These are phyloP conservation scores for Murraya koenigii DNA, from an alignment of 345 rosid genomes.

Conservation along the genomic window DNA sequence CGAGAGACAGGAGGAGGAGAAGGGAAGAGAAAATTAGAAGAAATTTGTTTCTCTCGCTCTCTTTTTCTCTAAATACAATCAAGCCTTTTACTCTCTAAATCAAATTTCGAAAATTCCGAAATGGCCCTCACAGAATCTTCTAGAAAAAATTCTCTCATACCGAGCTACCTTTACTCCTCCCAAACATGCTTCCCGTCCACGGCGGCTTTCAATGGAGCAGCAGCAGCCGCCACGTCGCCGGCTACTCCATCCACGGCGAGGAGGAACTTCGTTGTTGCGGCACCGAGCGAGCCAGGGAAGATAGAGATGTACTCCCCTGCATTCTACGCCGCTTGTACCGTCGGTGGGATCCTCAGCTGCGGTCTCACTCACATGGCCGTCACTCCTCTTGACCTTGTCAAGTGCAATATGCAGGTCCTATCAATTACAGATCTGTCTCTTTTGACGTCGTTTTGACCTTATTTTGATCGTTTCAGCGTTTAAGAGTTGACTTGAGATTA, in stretches of 20 bases:
- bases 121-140: conserved; percentile 55
- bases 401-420: conserved; percentile 97
- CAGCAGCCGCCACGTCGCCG: neutral
- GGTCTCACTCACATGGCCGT: conserved; percentile 93
- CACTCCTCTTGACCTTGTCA: conserved; percentile 99
- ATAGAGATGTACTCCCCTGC: conserved; percentile 90
- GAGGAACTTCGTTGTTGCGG: conserved; percentile 37
- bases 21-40: neutral
- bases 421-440: conserved; percentile 3
- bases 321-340: conserved; percentile 86
- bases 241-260: conserved; percentile 16
- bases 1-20: conserved; percentile 28
- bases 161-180: conserved; percentile 62
- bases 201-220: conserved; percentile 20
- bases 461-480: neutral
- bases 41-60: neutral
- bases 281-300: conserved; percentile 71
- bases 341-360: conserved; percentile 90
- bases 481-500: neutral
- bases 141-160: conserved; percentile 49
- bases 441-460: neutral
- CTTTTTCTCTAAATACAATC: neutral
- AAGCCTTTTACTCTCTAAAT: neutral
- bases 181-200: conserved; percentile 32
- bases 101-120: neutral